Percentiles rank a stretch among this genome's conserved stretches.
Evolutionary conservation across 2,329 filamentous ascomycete genomes (phyloP).

Genomic region (Cladosporium sp.): DNA sequence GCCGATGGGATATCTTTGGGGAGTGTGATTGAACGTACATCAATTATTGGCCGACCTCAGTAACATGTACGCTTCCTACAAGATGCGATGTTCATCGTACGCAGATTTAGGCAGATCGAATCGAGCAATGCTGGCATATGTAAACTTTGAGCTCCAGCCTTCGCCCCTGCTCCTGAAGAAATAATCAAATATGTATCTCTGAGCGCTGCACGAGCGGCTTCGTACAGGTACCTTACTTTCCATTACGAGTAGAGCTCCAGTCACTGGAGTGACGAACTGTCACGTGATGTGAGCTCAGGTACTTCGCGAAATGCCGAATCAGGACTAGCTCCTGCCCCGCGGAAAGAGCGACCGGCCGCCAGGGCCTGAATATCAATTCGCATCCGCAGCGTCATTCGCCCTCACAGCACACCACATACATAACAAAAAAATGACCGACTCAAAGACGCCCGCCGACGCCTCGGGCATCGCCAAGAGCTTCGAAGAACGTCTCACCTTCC

Average conservation of each 20-base stretch:
- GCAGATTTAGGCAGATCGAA: not conserved
- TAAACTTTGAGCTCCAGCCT: too few species aligned
- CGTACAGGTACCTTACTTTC: too few species aligned
- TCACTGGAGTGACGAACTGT: not conserved
- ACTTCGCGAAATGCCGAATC: not conserved
- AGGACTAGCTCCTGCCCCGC: not conserved
- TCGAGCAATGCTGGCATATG: too few species aligned
- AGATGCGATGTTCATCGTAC: not conserved
- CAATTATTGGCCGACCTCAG: not conserved
- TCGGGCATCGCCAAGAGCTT: slow-evolving; percentile 28
- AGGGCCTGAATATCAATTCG: not conserved
- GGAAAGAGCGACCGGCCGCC: not conserved
- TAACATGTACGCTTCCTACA: not conserved
- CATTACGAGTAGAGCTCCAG: too few species aligned
- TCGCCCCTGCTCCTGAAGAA: not conserved
- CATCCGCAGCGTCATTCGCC: not conserved
- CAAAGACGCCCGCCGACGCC: slow-evolving; percentile 19
- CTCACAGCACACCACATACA: slow-evolving; percentile 5
- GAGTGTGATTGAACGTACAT: not conserved
- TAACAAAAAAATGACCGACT: slow-evolving; percentile 18
- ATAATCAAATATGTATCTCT: not conserved
- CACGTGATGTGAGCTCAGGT: not conserved
- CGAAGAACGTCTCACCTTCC: slow-evolving; percentile 32
- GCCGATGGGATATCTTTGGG: too few species aligned
- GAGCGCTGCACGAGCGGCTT: too few species aligned